Evolutionary conservation across 352 stramenopile genomes (phyloP).

Genomic region (Phytophthora quininea): DNA sequence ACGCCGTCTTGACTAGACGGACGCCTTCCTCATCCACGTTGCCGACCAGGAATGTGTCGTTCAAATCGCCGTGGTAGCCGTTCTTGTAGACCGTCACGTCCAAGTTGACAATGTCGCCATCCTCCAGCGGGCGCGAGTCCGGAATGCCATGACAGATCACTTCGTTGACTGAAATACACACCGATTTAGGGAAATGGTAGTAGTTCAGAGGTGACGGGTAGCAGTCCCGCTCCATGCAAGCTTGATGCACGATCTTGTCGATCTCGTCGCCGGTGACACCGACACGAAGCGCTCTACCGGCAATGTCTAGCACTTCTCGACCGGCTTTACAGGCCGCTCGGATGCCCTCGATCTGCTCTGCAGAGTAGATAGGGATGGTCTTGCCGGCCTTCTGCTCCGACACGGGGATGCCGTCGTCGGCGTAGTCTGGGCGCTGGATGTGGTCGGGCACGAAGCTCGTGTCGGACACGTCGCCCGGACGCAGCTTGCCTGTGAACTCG

Average conservation of each 20-base stretch:
- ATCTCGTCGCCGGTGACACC: constrained; percentile 97
- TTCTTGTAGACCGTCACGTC: constrained; percentile 96
- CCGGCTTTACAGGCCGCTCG: constrained; percentile 77
- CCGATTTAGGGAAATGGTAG: constrained; percentile 95
- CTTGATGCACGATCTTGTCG: constrained; percentile 93
- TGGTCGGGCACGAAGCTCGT: constrained; percentile 68
- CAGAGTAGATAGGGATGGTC: constrained; percentile 91
- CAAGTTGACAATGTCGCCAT: constrained; percentile 98
- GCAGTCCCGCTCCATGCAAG: constrained; percentile 85
- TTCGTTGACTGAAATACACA: constrained; percentile 91
- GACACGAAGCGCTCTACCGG: constrained; percentile 74
- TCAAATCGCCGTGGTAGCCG: constrained; percentile 96
- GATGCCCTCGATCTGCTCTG: constrained; percentile 94
- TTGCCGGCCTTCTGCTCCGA: constrained; percentile 62
- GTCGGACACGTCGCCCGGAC: constrained; percentile 76
- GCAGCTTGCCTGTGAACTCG: constrained; percentile 78
- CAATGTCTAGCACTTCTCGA: constrained; percentile 95
- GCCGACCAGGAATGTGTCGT: constrained; percentile 98
- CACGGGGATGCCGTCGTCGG: constrained; percentile 68
- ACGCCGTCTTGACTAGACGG: constrained; percentile 93
- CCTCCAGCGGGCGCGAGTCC: constrained; percentile 91
- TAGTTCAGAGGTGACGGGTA: constrained; percentile 98
- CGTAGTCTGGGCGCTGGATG: constrained; percentile 92
- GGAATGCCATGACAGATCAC: constrained; percentile 97
- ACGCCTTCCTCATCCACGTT: constrained; percentile 92